Conservation (phyloP, 805 yeast species). For the Saturnispora halmiae region DNA sequence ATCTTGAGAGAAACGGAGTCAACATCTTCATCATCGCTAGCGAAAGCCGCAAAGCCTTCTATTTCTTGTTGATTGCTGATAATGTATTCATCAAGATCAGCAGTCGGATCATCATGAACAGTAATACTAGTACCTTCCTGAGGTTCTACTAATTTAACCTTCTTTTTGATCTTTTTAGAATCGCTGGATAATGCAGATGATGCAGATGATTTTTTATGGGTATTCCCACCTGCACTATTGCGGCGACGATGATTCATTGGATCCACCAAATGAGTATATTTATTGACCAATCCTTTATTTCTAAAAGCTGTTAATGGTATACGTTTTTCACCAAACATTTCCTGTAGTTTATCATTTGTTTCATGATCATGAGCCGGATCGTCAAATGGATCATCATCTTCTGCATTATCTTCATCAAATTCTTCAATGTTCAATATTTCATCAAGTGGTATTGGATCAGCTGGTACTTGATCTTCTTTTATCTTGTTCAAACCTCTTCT, state of each 20-base stretch:
- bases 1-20: background rate
- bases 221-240: too few species aligned
- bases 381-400: slow-evolving; percentile 13
- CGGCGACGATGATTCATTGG: background rate
- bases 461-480: slow-evolving; percentile 4
- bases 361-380: slow-evolving; percentile 12
- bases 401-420: slow-evolving; percentile 44
- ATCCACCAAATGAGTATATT: slow-evolving; percentile 11
- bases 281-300: slow-evolving; percentile 50
- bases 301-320: slow-evolving; percentile 88
- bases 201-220: too few species aligned
- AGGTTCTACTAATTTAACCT: slow-evolving; percentile 3
- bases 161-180: background rate
- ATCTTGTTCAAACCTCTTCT: slow-evolving; percentile 16
- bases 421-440: slow-evolving; percentile 85
- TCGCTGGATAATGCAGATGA: too few species aligned
- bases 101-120: background rate
- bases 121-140: background rate
- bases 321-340: slow-evolving; percentile 31
- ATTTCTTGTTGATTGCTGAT: slow-evolving; percentile 7
- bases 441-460: slow-evolving; percentile 41
- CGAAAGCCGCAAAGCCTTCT: slow-evolving; percentile 9
- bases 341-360: slow-evolving; percentile 8
- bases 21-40: slow-evolving; percentile 7
- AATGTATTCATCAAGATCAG: slow-evolving; percentile 6